Evolutionary conservation across 2,329 filamentous ascomycete genomes (phyloP).

Genomic region (Trichoderma lentiforme): DNA sequence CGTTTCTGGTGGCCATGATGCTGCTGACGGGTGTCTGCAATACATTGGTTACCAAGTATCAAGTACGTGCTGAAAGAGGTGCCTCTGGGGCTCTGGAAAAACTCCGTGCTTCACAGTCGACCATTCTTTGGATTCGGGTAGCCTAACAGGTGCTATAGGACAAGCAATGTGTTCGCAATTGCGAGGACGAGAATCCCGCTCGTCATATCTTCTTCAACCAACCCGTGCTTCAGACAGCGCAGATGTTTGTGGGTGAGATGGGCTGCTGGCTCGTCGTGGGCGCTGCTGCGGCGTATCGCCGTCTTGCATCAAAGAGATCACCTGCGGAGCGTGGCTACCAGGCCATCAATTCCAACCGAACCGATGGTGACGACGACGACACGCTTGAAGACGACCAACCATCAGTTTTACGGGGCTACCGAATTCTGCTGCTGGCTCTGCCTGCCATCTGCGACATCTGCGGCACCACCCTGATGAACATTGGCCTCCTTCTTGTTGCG

Average conservation of each 20-base stretch:
- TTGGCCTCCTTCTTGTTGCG: slow-evolving; percentile 86
- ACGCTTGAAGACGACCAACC: slow-evolving; percentile 32
- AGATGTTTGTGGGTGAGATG: slow-evolving; percentile 98
- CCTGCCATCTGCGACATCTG: slow-evolving; percentile 92
- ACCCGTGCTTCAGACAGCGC: slow-evolving; percentile 90
- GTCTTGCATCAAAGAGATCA: slow-evolving; percentile 45
- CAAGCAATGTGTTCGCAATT: slow-evolving; percentile 94
- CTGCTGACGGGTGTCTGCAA: slow-evolving; percentile 94
- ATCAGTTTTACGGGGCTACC: slow-evolving; percentile 66
- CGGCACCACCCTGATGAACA: slow-evolving; percentile 96
- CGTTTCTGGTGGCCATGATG: slow-evolving; percentile 93
- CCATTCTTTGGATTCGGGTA: neutral
- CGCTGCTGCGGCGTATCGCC: slow-evolving; percentile 62
- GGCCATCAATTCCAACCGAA: slow-evolving; percentile 52
- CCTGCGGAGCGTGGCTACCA: slow-evolving; percentile 59
- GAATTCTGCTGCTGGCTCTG: slow-evolving; percentile 71
- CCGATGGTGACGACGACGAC: slow-evolving; percentile 26
- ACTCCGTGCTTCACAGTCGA: neutral
- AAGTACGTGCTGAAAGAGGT: slow-evolving; percentile 52
- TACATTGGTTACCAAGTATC: slow-evolving; percentile 93
- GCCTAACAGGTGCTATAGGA: slow-evolving; percentile 54
- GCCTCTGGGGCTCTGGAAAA: neutral
- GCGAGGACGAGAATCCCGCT: slow-evolving; percentile 64
- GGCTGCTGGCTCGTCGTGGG: slow-evolving; percentile 92
- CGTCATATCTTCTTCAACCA: slow-evolving; percentile 80